Evolutionary conservation across 768 basidiomycete species (phyloP).

Genomic region (Lyophyllum semitale): DNA sequence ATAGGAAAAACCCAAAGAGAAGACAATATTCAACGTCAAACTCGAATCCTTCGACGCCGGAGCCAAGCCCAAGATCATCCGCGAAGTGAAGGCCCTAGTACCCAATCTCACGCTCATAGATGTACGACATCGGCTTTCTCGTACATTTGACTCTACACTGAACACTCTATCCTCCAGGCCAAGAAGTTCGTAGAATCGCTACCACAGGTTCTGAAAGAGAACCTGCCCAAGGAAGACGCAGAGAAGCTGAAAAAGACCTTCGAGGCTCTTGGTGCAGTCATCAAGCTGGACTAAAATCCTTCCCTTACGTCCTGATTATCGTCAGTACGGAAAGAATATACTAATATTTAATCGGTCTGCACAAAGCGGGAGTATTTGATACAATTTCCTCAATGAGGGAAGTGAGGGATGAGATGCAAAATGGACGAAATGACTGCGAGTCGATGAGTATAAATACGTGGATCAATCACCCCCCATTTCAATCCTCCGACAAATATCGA

Average conservation of each 20-base stretch:
- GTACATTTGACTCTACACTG: not conserved
- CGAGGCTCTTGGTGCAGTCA: conserved; percentile 84
- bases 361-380: conserved; percentile 14
- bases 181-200: conserved; percentile 99
- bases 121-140: conserved; percentile 49
- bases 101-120: conserved; percentile 97
- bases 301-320: conserved; percentile 9
- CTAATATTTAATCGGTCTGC: conserved; percentile 17
- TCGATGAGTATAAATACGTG: not conserved
- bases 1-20: conserved; percentile 96
- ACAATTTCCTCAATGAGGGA: conserved; percentile 15
- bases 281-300: conserved; percentile 71
- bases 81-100: conserved; percentile 94
- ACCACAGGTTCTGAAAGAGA: conserved; percentile 93
- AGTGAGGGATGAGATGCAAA: conserved; percentile 10
- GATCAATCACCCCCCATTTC: conserved; percentile 18
- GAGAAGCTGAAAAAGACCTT: conserved; percentile 95
- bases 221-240: conserved; percentile 93
- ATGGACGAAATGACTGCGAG: conserved; percentile 3
- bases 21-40: conserved; percentile 95
- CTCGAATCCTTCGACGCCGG: conserved; percentile 92
- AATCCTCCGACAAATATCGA: conserved; percentile 92
- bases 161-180: conserved; percentile 55
- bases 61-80: conserved; percentile 95
- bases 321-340: conserved; percentile 17